Percentiles rank a stretch among this genome's conserved stretches.
These are phyloP conservation scores for Neurospora discreta DNA, from an alignment of 495 filamentous ascomycete genomes.

Conservation along the genomic window DNA sequence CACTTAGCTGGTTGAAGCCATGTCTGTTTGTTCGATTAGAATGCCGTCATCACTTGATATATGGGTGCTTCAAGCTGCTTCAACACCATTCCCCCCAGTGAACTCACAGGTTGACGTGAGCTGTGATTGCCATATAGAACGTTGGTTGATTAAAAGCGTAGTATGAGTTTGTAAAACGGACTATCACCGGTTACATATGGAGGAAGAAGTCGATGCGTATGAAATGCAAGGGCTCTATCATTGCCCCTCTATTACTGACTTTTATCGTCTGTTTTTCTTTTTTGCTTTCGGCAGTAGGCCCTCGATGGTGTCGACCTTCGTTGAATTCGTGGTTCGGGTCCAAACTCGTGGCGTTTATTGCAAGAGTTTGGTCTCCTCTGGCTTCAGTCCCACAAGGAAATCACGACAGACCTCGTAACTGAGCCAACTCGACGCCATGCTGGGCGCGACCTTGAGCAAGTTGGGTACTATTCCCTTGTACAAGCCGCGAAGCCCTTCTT, in stretches of 20 bases:
- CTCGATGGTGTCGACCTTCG: background rate
- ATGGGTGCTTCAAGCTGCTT: background rate
- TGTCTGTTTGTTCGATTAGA: background rate
- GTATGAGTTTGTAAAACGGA: background rate
- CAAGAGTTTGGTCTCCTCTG: slow-evolving; percentile 21
- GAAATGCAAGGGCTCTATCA: background rate
- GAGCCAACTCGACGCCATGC: slow-evolving; percentile 96
- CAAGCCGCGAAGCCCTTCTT: slow-evolving; percentile 60
- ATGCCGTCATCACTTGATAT: background rate
- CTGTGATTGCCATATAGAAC: background rate
- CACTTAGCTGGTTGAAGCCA: background rate
- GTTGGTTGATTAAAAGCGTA: background rate
- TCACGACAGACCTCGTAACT: slow-evolving; percentile 92
- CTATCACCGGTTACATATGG: background rate
- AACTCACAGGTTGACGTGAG: background rate
- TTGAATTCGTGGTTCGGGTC: background rate
- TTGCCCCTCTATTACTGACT: background rate
- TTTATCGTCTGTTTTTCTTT: background rate
- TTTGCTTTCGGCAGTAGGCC: background rate
- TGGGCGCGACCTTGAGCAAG: slow-evolving; percentile 90
- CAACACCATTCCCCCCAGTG: background rate
- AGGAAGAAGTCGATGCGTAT: background rate
- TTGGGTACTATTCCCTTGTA: slow-evolving; percentile 95
- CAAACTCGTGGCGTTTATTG: slow-evolving; percentile 4
- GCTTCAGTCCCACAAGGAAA: slow-evolving; percentile 54